Base-by-base conservation (phyloP, 495 filamentous ascomycete genomes). In the Monascus purpureus region DNA sequence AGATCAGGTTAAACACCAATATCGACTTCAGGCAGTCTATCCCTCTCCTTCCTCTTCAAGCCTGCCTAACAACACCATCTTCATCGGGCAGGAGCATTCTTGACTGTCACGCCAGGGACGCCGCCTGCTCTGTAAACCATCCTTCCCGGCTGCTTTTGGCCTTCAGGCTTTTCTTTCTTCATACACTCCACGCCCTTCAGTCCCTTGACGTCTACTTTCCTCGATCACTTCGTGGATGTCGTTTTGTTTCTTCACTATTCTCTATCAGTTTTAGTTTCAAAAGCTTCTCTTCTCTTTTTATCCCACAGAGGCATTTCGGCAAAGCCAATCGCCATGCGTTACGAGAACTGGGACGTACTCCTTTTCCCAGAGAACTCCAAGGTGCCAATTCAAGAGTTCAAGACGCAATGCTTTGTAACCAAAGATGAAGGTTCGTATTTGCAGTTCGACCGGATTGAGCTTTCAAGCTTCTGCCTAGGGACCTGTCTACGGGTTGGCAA, bases 351-450 rank as follows among this genome's bases (percentile, higher is more conserved):
- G 85, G 85, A 92, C 47, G 67, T 88, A 31, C 73, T 92, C 30
- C 61, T 93, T 35, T 90, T 92, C 52, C 77, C 82, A 1, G 56
- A 62, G 26, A 53, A 54, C 18, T 66, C 57, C 32, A 70, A 69
- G 38, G 65, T 80, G 12, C 84, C 84, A 6, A 52, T 88, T 26
- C 82, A 87, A 48, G 85, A 93, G 49, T 93, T 90, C 70, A 80
- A 76, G 46, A 85, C 82, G 11, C 68, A 73, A 41, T 93, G 83
- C 53, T 80, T 76, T 53, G 79, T 80, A 12, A 69, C 76, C 23
- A 72, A 72, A 23, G 81, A 87, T 46, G 48, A 63, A 33, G 68
- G 74, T 71, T 49, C 45, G 65, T 36, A n/a, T 25, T n/a, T n/a
- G n/a, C n/a, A n/a, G n/a, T n/a, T n/a, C n/a, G 8, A n/a, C n/a